Evolutionary conservation across 352 stramenopile species (phyloP), one percentile per base, ranked within the genome.

Genomic region (Globisporangium acanthophoron): DNA sequence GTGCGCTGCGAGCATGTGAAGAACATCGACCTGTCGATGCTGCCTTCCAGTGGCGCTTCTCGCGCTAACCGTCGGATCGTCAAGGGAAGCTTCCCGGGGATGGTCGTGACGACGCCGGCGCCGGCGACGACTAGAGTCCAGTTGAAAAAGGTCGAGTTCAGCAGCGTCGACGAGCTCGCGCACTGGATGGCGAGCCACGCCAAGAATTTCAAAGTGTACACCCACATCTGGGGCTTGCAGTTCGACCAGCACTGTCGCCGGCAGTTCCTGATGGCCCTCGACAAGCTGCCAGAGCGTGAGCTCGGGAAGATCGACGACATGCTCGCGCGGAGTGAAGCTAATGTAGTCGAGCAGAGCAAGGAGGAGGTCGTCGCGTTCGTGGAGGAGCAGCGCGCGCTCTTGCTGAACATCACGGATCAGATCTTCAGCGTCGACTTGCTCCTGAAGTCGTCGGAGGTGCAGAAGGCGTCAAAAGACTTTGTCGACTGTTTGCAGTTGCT

Each of bases 351-450:
- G 1, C 54, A 63, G 48, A 47, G 64, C 15, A 64, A 62, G 31
- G 70, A 85, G 1, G 46, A 56, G 12, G 56, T 71, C 0, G 54
- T 60, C 27, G 8, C 29, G 31, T 35, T 66, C 1, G 62, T 70
- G 5, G 69, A 79, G 27, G 66, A 80, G 6, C 27, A 47, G 20
- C 66, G 71, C 1, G 50, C 41, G 0, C 56, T 40, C 18, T 6
- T 78, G 8, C 9, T 80, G 12, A 29, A n/a, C 0, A 39, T 69
- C 24, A 55, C 61, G 0, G 54, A 67, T 11, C 64, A 37, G 11
- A 53, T 82, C 15, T 80, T 82, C n/a, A 60, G 67, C 12, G 56
- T 87, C 33, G 67, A 79, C 3, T 11, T 73, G 9, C 15, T 80
- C 15, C 27, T 68, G 44, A 56, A 66, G 7, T 58, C 31, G 5